phyloP scores from a whole-genome alignment of 2,329 filamentous ascomycete species.

The Paecilomyces fulvus region DNA sequence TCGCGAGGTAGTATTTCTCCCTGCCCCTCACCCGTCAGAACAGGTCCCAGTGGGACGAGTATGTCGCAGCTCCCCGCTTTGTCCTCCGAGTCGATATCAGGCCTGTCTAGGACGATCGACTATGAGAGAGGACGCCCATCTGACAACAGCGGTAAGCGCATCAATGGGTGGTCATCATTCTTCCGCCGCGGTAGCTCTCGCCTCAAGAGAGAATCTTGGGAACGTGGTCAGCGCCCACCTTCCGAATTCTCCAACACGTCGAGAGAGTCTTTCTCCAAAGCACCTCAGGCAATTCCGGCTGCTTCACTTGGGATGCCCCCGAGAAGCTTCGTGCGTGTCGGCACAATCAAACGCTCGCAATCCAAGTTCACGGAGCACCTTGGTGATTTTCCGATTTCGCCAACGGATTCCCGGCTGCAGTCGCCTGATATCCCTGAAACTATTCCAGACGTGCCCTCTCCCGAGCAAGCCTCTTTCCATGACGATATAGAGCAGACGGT shows the following conservation, averaged over 20 bases:
- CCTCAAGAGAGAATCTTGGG: slow-evolving; percentile 47
- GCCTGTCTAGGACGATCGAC: slow-evolving; percentile 46
- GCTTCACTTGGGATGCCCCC: slow-evolving; percentile 27
- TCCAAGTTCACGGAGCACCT: slow-evolving; percentile 91
- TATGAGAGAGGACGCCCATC: slow-evolving; percentile 48
- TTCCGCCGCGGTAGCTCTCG: slow-evolving; percentile 58
- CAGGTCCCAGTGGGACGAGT: slow-evolving; percentile 41
- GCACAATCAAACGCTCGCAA: slow-evolving; percentile 66
- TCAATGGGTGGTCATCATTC: slow-evolving; percentile 59
- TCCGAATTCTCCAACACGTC: slow-evolving; percentile 91
- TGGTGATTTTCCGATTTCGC: slow-evolving; percentile 77
- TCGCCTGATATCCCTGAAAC: slow-evolving; percentile 58
- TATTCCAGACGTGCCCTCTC: slow-evolving; percentile 10
- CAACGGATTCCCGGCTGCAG: slow-evolving; percentile 70
- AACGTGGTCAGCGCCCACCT: slow-evolving; percentile 43
- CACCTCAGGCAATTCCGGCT: slow-evolving; percentile 42
- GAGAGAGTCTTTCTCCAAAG: slow-evolving; percentile 68
- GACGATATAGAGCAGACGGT: background rate
- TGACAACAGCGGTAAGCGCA: slow-evolving; percentile 41
- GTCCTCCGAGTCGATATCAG: slow-evolving; percentile 42
- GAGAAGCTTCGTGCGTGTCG: slow-evolving; percentile 40
- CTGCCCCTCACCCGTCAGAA: slow-evolving; percentile 37
- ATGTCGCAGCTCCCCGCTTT: slow-evolving; percentile 47
- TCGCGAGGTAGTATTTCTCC: slow-evolving; percentile 24
- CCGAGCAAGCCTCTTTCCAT: background rate